These are phyloP conservation scores for Coemansia sp. DNA, from an alignment of 192 early-diverging fungal genomes.

Conservation along the genomic window DNA sequence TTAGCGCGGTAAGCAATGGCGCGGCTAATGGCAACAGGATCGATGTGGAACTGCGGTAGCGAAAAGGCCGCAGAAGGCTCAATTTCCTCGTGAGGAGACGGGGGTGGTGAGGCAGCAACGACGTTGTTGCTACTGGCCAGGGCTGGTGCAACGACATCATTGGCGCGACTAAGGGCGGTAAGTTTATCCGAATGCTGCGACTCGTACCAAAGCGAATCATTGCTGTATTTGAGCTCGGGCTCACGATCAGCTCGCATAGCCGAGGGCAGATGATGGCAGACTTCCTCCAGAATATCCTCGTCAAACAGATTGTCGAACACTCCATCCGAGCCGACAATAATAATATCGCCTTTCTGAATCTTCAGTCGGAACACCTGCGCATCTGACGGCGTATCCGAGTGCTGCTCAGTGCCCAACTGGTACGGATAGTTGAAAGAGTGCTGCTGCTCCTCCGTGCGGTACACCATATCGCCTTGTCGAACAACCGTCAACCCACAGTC, in stretches of 20 bases:
- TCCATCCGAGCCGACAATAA: slow-evolving; percentile 91
- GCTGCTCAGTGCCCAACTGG: slow-evolving; percentile 86
- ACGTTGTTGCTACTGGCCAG: not conserved
- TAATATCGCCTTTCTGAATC: slow-evolving; percentile 87
- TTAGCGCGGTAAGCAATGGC: slow-evolving; percentile 77
- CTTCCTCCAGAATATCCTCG: slow-evolving; percentile 92
- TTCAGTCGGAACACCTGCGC: slow-evolving; percentile 82
- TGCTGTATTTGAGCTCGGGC: slow-evolving; percentile 53
- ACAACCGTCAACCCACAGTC: slow-evolving; percentile 92
- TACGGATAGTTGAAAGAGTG: slow-evolving; percentile 99
- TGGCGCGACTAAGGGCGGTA: slow-evolving; percentile 18
- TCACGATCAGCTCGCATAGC: slow-evolving; percentile 36
- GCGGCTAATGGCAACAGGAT: slow-evolving; percentile 76
- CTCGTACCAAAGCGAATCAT: slow-evolving; percentile 54
- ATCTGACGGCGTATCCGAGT: slow-evolving; percentile 76
- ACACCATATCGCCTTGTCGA: slow-evolving; percentile 82
- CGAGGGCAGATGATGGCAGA: slow-evolving; percentile 55
- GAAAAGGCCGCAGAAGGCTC: slow-evolving; percentile 5
- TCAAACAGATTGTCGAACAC: slow-evolving; percentile 98
- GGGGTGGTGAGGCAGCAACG: slow-evolving; percentile 14
- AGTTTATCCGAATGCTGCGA: slow-evolving; percentile 33
- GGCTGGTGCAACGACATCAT: slow-evolving; percentile 7
- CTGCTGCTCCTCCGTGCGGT: slow-evolving; percentile 95
- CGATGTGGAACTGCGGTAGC: slow-evolving; percentile 56
- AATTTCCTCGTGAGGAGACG: slow-evolving; percentile 15